These are phyloP conservation scores for Prunus davidiana DNA, from an alignment of 306 rosid genomes.

Conservation along the genomic window DNA sequence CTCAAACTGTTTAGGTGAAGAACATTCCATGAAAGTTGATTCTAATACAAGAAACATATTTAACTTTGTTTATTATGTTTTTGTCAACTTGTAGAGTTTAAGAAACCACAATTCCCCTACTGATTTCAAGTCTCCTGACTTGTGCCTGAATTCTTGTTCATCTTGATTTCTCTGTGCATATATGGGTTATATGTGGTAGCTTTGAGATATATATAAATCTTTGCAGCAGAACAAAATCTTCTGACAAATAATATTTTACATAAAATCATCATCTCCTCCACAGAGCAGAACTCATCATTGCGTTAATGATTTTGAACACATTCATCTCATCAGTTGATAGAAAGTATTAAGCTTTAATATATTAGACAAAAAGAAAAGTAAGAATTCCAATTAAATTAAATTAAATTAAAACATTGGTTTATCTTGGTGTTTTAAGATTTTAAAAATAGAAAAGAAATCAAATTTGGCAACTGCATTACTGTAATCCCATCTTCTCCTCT, in stretches of 20 bases:
- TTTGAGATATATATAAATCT: neutral
- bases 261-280: slow-evolving; percentile 34
- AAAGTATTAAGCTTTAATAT: slow-evolving; percentile 15
- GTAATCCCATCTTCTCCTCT: slow-evolving; percentile 35
- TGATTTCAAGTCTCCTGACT: neutral
- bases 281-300: slow-evolving; percentile 9
- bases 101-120: neutral
- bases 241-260: slow-evolving; percentile 30
- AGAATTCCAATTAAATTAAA: slow-evolving; percentile 28
- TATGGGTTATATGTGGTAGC: no score
- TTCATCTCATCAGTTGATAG: slow-evolving; percentile 21
- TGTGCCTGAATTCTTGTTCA: slow-evolving; percentile 11
- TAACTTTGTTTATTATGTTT: neutral
- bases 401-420: slow-evolving; percentile 6
- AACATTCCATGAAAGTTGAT: neutral
- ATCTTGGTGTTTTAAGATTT: slow-evolving; percentile 11
- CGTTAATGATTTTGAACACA: slow-evolving; percentile 19
- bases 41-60: neutral
- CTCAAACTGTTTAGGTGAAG: neutral
- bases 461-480: slow-evolving; percentile 34
- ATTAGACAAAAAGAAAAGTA: slow-evolving; percentile 18
- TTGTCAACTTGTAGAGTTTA: neutral
- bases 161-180: slow-evolving; percentile 1
- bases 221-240: slow-evolving; percentile 35
- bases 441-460: slow-evolving; percentile 4